Base-by-base conservation (phyloP, 2,329 filamentous ascomycete genomes). In the Fusarium sp. region DNA sequence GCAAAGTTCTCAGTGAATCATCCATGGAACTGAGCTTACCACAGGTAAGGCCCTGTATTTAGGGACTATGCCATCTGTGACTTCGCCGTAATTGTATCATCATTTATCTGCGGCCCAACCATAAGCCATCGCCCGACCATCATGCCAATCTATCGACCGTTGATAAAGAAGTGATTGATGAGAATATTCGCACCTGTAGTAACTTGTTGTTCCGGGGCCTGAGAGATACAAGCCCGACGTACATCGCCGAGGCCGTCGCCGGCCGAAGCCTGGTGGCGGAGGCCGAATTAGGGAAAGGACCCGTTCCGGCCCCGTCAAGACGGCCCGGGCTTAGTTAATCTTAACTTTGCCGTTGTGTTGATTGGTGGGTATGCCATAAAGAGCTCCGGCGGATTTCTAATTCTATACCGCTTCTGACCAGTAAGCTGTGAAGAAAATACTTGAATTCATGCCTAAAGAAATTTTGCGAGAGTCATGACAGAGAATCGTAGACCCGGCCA, bases 261-360 rank as follows among this genome's bases (percentile, higher is more conserved):
- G 52, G 44, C 69, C 66, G 57, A 63, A 52, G 62, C 49, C 57
- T 42, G 61, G 55, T 35, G 28, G 49, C 38, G 47, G 70, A 41
- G 49, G 41, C 62, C 54, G 41, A 74, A 74, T 73, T 64, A 45
- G 73, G 65, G 66, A 66, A 65, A 62, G 44, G 35, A 31, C 41
- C 65, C 66, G 72, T 66, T 49, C 60, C 70, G 73, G 68, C 73
- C 58, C 73, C 67, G 20, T 63, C 57, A 55, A 61, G 58, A 58
- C 71, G 67, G 71, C 67, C 71, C 71, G 63, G 71, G 63, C 71
- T 65, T 49, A 67, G 51, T 58, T 44, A 52, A 62, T 71, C 31
- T 70, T 51, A 66, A 47, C 54, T 60, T 59, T 59, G 62, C 52
- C 28, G 38, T 48, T 26, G 52, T 67, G 14, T 51, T 44, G 59